Conservation (phyloP, 169 alveolate species). For the Cryptosporidium canis region DNA sequence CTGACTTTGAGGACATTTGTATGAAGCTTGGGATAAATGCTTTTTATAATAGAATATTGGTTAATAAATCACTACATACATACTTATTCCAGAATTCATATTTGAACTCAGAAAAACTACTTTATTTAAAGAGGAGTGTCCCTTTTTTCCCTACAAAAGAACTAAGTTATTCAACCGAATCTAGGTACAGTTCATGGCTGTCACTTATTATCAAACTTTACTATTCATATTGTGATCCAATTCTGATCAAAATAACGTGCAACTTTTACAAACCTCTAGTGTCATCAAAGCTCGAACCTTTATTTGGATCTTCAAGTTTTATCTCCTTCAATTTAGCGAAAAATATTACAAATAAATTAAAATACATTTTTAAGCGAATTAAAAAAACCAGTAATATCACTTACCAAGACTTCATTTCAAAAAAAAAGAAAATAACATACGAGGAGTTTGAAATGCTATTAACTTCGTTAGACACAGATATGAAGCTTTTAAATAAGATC, state of each 20-base stretch:
- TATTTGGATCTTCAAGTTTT: not conserved
- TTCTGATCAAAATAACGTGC: too few relatives aligned
- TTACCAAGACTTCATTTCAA: not conserved
- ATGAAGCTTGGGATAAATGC: not conserved
- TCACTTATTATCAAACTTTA: too few relatives aligned
- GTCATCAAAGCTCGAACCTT: too few relatives aligned
- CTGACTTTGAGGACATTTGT: constrained; percentile 22
- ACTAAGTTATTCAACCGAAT: not conserved
- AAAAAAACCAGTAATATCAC: not conserved
- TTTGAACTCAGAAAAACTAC: not conserved
- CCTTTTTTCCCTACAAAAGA: not conserved
- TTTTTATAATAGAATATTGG: not conserved
- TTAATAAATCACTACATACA: not conserved
- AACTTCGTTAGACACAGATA: constrained; percentile 10
- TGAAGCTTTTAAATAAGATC: not conserved
- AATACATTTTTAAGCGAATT: not conserved
- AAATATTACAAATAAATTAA: not conserved
- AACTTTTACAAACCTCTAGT: too few relatives aligned
- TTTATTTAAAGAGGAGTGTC: not conserved
- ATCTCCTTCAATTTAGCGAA: not conserved
- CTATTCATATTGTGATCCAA: too few relatives aligned
- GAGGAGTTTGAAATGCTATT: constrained; percentile 30
- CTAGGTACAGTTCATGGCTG: too few relatives aligned
- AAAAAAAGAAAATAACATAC: not conserved
- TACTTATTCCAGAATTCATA: not conserved